Conservation (phyloP, 352 stramenopile genomes). For the Globisporangium radiosum region DNA sequence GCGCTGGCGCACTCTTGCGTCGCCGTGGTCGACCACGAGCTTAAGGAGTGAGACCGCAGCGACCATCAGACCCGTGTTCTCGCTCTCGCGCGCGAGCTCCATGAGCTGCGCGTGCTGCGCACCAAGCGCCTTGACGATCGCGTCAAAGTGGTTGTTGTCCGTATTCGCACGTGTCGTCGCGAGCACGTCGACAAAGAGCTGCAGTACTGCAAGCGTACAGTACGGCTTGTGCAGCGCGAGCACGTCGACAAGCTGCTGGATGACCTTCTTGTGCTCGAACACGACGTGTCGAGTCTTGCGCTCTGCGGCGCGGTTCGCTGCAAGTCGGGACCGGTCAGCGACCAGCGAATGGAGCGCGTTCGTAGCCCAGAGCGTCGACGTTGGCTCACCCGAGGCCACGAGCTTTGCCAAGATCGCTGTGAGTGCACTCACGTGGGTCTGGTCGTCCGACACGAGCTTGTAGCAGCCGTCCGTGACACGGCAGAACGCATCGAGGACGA, state of each 20-base stretch:
- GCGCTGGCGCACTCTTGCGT: constrained; percentile 40
- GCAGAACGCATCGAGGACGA: constrained; percentile 68
- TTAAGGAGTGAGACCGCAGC: constrained; percentile 59
- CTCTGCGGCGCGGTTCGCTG: constrained; percentile 34
- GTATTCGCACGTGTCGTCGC: constrained; percentile 53
- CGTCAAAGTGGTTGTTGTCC: constrained; percentile 72
- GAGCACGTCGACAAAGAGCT: constrained; percentile 59
- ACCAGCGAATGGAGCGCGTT: constrained; percentile 59
- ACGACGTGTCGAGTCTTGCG: constrained; percentile 52
- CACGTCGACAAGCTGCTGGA: constrained; percentile 44
- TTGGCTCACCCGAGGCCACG: constrained; percentile 36
- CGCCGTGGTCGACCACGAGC: constrained; percentile 62
- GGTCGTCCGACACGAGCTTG: constrained; percentile 41
- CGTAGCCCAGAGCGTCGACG: constrained; percentile 54
- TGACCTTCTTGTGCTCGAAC: constrained; percentile 58
- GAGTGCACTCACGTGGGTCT: constrained; percentile 33
- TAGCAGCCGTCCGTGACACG: constrained; percentile 71
- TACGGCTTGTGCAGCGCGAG: constrained; percentile 42
- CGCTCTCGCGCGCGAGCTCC: constrained; percentile 35
- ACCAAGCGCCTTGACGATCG: constrained; percentile 57
- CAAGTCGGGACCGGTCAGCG: constrained; percentile 36
- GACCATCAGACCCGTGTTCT: constrained; percentile 51
- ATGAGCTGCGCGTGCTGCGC: constrained; percentile 42
- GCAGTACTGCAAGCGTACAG: constrained; percentile 47
- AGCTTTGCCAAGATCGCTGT: constrained; percentile 38